Evolutionary conservation across 2,329 filamentous ascomycete genomes (phyloP).

Genomic region (Lojkania enalia): DNA sequence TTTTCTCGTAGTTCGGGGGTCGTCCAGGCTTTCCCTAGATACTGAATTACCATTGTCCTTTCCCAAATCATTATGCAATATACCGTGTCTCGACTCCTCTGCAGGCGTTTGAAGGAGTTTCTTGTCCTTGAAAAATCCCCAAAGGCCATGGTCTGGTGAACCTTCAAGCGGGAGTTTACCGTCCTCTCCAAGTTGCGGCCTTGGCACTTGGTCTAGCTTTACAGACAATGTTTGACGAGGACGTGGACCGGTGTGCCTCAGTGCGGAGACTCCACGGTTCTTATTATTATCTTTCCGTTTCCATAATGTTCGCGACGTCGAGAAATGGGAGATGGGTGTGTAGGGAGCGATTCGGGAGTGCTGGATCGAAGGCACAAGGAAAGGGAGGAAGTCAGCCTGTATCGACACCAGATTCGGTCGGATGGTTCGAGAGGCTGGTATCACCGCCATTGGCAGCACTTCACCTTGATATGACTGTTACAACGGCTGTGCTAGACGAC

Average conservation of each 20-base stretch:
- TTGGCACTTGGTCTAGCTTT: constrained; percentile 55
- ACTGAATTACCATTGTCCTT: constrained; percentile 3
- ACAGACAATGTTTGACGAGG: constrained; percentile 74
- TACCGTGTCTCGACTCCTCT: constrained; percentile 71
- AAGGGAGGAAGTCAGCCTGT: constrained; percentile 26
- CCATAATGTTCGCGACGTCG: constrained; percentile 54
- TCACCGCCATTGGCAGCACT: constrained; percentile 35
- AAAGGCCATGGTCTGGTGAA: constrained; percentile 82
- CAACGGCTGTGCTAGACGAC: constrained; percentile 10
- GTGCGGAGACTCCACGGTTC: constrained; percentile 77
- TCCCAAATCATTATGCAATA: constrained; percentile 12
- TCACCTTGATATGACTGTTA: constrained; percentile 18
- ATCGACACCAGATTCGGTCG: constrained; percentile 25
- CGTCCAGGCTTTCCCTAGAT: constrained; percentile 78
- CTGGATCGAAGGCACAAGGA: constrained; percentile 31
- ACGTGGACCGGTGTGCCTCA: constrained; percentile 70
- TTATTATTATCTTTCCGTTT: constrained; percentile 73
- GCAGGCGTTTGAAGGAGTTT: constrained; percentile 72
- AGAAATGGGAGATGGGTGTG: constrained; percentile 58
- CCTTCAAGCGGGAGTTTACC: constrained; percentile 52
- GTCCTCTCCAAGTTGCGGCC: background rate
- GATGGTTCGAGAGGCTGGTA: constrained; percentile 30
- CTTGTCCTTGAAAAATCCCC: constrained; percentile 80
- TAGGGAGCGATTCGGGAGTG: constrained; percentile 28
- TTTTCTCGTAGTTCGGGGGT: constrained; percentile 84